A percentile compares a stretch with the other conserved stretches of the same genome.
Conservation (phyloP, 371 early-diverging fungal species). For the Mucor lusitanicus region DNA sequence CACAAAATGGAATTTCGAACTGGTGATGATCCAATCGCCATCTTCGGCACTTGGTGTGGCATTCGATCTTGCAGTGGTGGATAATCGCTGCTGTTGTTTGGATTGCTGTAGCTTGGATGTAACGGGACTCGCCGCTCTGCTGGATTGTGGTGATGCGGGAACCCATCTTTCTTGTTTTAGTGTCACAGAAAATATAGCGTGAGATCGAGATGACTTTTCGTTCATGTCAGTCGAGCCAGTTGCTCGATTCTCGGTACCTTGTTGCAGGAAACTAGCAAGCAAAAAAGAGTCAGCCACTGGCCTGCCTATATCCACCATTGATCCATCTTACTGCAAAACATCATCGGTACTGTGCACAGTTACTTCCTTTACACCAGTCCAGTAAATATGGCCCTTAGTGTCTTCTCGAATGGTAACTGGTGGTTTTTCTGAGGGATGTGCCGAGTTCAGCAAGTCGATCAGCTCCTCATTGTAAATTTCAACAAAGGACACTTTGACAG, state of each 20-base stretch:
- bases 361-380: constrained; percentile 89
- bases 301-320: neutral
- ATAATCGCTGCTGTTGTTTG: neutral
- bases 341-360: constrained; percentile 76
- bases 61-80: neutral
- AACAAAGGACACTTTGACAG: constrained; percentile 71
- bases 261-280: constrained; percentile 59
- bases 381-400: constrained; percentile 85
- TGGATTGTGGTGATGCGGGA: constrained; percentile 21
- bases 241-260: constrained; percentile 83
- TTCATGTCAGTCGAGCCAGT: constrained; percentile 98
- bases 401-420: constrained; percentile 91
- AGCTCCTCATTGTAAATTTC: constrained; percentile 99
- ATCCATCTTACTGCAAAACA: constrained; percentile 65
- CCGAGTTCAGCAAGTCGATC: constrained; percentile 74
- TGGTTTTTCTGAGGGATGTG: constrained; percentile 57
- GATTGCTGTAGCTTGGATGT: constrained; percentile 13
- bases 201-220: constrained; percentile 92
- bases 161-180: constrained; percentile 72
- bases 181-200: constrained; percentile 96
- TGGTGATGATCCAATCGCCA: constrained; percentile 54
- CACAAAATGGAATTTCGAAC: constrained; percentile 96
- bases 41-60: constrained; percentile 27
- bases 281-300: constrained; percentile 10
- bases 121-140: constrained; percentile 39